Evolutionary conservation across 2,329 filamentous ascomycete genomes (phyloP), one percentile per base, ranked within the genome.

Genomic region (Beauveria medogensis): DNA sequence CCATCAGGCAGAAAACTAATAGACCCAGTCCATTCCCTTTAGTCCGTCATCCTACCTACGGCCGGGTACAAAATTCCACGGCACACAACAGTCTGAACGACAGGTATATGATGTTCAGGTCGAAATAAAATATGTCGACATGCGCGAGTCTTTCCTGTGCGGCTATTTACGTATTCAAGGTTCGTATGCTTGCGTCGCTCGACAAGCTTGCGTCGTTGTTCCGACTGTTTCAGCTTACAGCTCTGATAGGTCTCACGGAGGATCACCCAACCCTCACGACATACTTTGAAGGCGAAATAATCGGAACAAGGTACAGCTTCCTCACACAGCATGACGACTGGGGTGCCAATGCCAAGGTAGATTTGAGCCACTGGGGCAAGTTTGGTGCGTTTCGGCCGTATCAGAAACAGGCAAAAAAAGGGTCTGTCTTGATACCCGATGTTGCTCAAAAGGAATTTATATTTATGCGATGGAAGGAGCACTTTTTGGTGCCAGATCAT

Each of bases 401-500:
- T 62, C 74, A 78, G 50, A 85, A 84, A 68, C 77, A 80, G 62
- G 81, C 80, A 40, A 78, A 78, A 51, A 85, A 82, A 67, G 82
- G 83, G 18, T 73, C 84, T 24, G 73, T 80, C 30, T 67, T 71
- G 78, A 79, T 86, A 78, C 77, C 86, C 78, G 88, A 95, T 67
- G 84, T 88, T 67, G 83, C 85, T 53, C 89, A 95, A 70, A 82
- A 86, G 65, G 92, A 97, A 67, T 87, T 95, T 72, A 87, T 99
- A 37, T 99, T 97, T 70, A 99, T 99, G 94, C 86, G 94, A 63
- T 99, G 94, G 94, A 99, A 99, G 75, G 94, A 99, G 71, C 92
- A 96, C 69, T 99, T 99, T 69, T 79, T 99, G 0, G 94, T 99
- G 0, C 94, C 94, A 1, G 92, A 99, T 69, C 94, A 99, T 72